These are phyloP conservation scores for Dactylellina cionopaga DNA, from an alignment of 2,329 filamentous ascomycete species.

Conservation along the genomic window DNA sequence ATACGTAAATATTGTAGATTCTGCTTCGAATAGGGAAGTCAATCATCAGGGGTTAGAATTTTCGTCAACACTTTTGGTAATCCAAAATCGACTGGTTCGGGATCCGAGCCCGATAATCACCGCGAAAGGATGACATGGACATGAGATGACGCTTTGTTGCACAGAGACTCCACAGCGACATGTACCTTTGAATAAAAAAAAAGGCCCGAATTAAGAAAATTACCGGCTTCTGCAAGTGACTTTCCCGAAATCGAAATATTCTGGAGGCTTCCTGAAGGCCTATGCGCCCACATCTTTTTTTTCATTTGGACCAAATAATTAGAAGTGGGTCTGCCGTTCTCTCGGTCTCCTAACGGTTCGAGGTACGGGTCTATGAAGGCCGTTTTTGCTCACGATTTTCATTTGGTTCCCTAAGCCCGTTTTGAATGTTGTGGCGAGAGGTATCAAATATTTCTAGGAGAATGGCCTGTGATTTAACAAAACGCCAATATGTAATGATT, in stretches of 20 bases:
- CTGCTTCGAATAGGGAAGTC: slow-evolving; percentile 13
- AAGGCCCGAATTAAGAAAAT: slow-evolving; percentile 12
- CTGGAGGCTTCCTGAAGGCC: slow-evolving; percentile 12
- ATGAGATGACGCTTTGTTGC: slow-evolving; percentile 10
- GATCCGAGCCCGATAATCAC: slow-evolving; percentile 19
- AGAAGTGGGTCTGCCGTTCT: too few relatives aligned
- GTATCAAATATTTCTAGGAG: too few relatives aligned
- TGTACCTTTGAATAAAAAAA: background rate
- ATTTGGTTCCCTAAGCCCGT: too few relatives aligned
- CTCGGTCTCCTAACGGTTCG: too few relatives aligned
- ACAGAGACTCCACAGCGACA: slow-evolving; percentile 1
- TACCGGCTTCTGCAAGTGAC: slow-evolving; percentile 26
- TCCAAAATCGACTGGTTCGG: slow-evolving; percentile 6
- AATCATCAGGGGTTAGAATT: slow-evolving; percentile 18
- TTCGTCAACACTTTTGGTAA: background rate
- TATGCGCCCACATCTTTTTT: background rate
- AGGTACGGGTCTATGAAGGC: too few relatives aligned
- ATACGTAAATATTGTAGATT: background rate
- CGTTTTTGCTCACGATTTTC: too few relatives aligned
- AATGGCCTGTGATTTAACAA: too few relatives aligned
- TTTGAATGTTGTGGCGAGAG: too few relatives aligned
- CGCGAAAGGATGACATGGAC: slow-evolving; percentile 6
- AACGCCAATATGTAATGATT: too few relatives aligned
- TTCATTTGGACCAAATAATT: background rate
- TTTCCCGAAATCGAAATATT: slow-evolving; percentile 50